These are phyloP conservation scores for Termitomyces sp. DNA, from an alignment of 768 basidiomycete genomes.

Conservation along the genomic window DNA sequence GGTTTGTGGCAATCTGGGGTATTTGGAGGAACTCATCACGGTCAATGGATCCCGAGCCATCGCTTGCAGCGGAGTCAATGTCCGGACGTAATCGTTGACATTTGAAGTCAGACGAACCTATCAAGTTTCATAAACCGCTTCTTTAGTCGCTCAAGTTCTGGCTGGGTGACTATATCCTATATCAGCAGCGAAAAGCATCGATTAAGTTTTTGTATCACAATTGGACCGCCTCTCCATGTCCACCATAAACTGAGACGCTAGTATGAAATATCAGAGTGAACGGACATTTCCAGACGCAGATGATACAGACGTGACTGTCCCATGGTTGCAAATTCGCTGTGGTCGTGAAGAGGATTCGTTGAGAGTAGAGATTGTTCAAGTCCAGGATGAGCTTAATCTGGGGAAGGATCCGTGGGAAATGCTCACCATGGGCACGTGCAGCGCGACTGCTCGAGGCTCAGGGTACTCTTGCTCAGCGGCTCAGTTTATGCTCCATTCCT, in stretches of 20 bases:
- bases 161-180: slow-evolving; percentile 71
- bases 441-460: not conserved
- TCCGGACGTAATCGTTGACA: not conserved
- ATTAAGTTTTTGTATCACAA: slow-evolving; percentile 54
- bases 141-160: slow-evolving; percentile 92
- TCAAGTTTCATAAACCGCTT: slow-evolving; percentile 99
- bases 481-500: slow-evolving; percentile 3
- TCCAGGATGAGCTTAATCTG: not conserved
- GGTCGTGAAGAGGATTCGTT: not conserved
- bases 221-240: slow-evolving; percentile 98
- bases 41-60: slow-evolving; percentile 97
- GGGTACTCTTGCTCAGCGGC: not conserved
- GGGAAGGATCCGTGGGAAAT: slow-evolving; percentile 5
- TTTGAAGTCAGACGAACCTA: slow-evolving; percentile 40
- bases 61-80: slow-evolving; percentile 38
- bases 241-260: slow-evolving; percentile 93
- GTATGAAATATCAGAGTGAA: slow-evolving; percentile 7
- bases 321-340: slow-evolving; percentile 27
- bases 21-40: slow-evolving; percentile 98
- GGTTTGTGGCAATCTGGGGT: slow-evolving; percentile 98
- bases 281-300: not conserved
- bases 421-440: slow-evolving; percentile 1
- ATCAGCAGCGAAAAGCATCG: not conserved
- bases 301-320: slow-evolving; percentile 74
- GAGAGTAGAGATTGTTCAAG: not conserved